phyloP scores from a whole-genome alignment of 352 stramenopile species.

The Globisporangium parvum region DNA sequence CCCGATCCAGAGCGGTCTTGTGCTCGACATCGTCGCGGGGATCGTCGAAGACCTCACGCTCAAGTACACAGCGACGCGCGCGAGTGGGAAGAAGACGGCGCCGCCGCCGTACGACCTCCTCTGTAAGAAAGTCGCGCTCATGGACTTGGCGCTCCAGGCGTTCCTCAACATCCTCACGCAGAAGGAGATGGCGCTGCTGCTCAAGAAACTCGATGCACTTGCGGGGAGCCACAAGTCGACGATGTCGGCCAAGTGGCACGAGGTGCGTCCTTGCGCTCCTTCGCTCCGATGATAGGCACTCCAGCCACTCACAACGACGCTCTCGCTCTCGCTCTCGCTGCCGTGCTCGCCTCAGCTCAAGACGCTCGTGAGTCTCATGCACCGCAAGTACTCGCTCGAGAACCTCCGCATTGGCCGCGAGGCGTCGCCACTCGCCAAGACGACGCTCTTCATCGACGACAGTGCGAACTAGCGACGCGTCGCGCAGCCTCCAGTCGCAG shows the following conservation, averaged over 20 bases:
- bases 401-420: conserved; percentile 63
- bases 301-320: not conserved
- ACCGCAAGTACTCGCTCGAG: conserved; percentile 78
- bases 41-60: conserved; percentile 73
- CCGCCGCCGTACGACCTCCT: conserved; percentile 62
- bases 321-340: conserved; percentile 1
- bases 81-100: conserved; percentile 29
- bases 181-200: conserved; percentile 61
- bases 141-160: conserved; percentile 74
- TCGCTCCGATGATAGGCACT: not conserved
- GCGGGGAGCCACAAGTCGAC: conserved; percentile 70
- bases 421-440: conserved; percentile 33
- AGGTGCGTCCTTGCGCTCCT: conserved; percentile 21
- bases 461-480: conserved; percentile 1
- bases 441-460: conserved; percentile 36
- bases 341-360: conserved; percentile 36
- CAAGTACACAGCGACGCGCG: conserved; percentile 59
- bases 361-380: conserved; percentile 79
- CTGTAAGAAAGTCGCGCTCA: conserved; percentile 78
- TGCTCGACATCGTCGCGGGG: conserved; percentile 73
- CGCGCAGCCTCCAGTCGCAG: too few species aligned
- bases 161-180: conserved; percentile 71
- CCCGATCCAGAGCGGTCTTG: conserved; percentile 64
- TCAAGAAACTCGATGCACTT: conserved; percentile 66
- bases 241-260: conserved; percentile 80